Conservation (phyloP, 1,139 yeast species). For the Saccharomyces pastorianus region DNA sequence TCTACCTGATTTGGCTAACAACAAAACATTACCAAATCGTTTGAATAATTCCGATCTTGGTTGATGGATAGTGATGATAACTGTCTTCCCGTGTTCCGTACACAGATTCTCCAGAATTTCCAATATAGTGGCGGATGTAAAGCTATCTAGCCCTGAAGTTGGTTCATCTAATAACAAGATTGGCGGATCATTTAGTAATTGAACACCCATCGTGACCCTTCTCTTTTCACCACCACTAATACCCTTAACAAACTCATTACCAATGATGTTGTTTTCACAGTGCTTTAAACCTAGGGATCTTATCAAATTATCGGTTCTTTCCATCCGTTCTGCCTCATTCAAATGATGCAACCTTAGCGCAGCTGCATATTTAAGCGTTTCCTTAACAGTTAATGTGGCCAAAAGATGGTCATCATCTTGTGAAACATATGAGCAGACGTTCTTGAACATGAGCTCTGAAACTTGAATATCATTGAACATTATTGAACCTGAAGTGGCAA, state of each 20-base stretch:
- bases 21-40: constrained; percentile 56
- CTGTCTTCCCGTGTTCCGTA: constrained; percentile 51
- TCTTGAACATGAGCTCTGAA: constrained; percentile 39
- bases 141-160: constrained; percentile 78
- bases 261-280: constrained; percentile 71
- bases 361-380: constrained; percentile 68
- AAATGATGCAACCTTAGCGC: constrained; percentile 44
- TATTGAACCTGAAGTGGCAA: constrained; percentile 36
- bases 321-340: constrained; percentile 29
- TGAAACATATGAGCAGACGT: constrained; percentile 64
- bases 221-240: constrained; percentile 84
- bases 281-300: constrained; percentile 63
- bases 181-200: constrained; percentile 62
- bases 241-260: constrained; percentile 65
- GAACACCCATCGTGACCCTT: constrained; percentile 75
- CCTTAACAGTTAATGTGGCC: constrained; percentile 65
- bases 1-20: constrained; percentile 65
- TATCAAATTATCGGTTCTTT: constrained; percentile 48
- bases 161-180: constrained; percentile 77
- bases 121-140: constrained; percentile 66
- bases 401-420: constrained; percentile 72
- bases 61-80: constrained; percentile 77
- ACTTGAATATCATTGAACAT: constrained; percentile 39
- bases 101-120: constrained; percentile 53
- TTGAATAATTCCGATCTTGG: constrained; percentile 62